A percentile compares a stretch with the other conserved stretches of the same genome.
These are phyloP conservation scores for Fusarium tupiense DNA, from an alignment of 2,329 filamentous ascomycete species.

Conservation along the genomic window DNA sequence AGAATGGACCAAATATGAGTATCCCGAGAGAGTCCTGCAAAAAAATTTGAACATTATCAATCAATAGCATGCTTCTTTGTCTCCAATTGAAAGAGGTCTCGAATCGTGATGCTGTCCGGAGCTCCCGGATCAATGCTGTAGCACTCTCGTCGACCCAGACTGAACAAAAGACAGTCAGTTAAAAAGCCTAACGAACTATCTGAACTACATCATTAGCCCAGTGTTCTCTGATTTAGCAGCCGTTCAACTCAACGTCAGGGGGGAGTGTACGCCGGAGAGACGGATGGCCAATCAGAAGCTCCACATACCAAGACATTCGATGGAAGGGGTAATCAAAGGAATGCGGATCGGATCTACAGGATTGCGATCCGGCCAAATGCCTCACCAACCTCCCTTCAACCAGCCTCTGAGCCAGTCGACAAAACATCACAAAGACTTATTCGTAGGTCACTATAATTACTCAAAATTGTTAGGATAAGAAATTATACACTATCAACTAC, in stretches of 20 bases:
- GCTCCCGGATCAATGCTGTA: not conserved
- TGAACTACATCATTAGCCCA: not conserved
- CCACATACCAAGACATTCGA: not conserved
- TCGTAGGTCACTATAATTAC: not conserved
- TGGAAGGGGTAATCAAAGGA: conserved; percentile 26
- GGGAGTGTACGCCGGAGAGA: not conserved
- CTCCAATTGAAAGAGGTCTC: not conserved
- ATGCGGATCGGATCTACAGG: not conserved
- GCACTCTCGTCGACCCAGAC: not conserved
- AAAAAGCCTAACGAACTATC: not conserved
- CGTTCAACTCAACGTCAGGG: not conserved
- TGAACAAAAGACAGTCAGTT: not conserved
- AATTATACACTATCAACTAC: conserved; percentile 53
- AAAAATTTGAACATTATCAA: not conserved
- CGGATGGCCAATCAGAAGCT: conserved; percentile 16
- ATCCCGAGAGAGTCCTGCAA: not conserved
- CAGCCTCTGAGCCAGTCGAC: not conserved
- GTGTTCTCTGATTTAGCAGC: not conserved
- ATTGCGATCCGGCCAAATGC: not conserved
- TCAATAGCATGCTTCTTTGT: not conserved
- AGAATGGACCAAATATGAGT: not conserved
- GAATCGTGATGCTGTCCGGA: not conserved
- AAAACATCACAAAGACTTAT: not conserved
- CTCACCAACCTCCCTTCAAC: conserved; percentile 4
- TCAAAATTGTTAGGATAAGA: conserved; percentile 36